Conservation (phyloP, 2,329 filamentous ascomycete genomes). For the Monosporascus sp. region DNA sequence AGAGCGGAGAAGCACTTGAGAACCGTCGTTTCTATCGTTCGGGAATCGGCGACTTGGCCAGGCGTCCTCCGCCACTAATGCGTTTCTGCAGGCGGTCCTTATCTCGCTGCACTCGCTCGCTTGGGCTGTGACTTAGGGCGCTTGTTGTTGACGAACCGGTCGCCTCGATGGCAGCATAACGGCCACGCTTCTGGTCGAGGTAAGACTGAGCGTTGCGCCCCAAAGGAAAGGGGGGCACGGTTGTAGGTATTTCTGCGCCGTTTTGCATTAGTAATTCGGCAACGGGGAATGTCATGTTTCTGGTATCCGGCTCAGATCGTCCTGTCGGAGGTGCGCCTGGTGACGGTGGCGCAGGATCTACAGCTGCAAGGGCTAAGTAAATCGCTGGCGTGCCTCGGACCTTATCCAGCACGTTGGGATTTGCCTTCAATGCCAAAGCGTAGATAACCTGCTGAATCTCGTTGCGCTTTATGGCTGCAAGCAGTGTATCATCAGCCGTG, state of each 20-base stretch:
- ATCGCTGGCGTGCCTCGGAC: conserved; percentile 84
- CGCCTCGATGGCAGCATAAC: conserved; percentile 36
- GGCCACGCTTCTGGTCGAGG: conserved; percentile 68
- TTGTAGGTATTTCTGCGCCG: conserved; percentile 76
- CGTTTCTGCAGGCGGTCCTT: conserved; percentile 72
- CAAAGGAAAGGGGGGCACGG: conserved; percentile 76
- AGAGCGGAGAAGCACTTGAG: conserved; percentile 18
- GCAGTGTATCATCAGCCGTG: conserved; percentile 78
- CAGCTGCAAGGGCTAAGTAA: conserved; percentile 85
- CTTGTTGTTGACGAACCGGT: conserved; percentile 47
- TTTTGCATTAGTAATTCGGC: conserved; percentile 92
- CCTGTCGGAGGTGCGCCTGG: conserved; percentile 35
- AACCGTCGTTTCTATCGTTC: conserved; percentile 37
- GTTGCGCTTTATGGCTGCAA: conserved; percentile 93
- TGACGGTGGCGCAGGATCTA: conserved; percentile 77
- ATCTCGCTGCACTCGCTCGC: conserved; percentile 52
- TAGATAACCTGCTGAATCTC: conserved; percentile 92
- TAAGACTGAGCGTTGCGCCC: conserved; percentile 77
- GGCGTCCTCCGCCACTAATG: conserved; percentile 68
- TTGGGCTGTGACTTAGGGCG: conserved; percentile 29
- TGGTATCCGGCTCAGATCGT: conserved; percentile 39
- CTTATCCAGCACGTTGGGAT: conserved; percentile 79
- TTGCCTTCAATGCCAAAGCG: conserved; percentile 78
- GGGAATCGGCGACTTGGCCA: conserved; percentile 60
- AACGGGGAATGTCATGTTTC: conserved; percentile 70